phyloP scores from a whole-genome alignment of 2,329 filamentous ascomycete species.

The Aschersonia sp. region DNA sequence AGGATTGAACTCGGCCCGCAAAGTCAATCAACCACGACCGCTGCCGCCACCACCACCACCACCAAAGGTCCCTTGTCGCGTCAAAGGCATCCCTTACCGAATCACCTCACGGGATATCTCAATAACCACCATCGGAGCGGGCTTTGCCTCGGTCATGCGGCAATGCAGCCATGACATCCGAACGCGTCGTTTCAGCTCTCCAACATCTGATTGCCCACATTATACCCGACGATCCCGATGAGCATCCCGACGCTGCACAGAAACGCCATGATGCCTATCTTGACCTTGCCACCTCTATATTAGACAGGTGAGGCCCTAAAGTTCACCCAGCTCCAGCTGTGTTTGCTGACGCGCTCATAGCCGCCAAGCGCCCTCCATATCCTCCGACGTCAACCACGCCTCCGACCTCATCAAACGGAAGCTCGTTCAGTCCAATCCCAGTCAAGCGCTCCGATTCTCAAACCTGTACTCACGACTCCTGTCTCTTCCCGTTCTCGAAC shows the following conservation, averaged over 20 bases:
- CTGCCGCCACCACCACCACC: too few relatives aligned
- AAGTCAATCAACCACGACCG: too few relatives aligned
- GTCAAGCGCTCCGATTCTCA: conserved; percentile 70
- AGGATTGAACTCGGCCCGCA: too few relatives aligned
- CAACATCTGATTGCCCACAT: conserved; percentile 65
- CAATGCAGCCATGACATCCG: conserved; percentile 42
- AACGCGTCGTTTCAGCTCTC: conserved; percentile 66
- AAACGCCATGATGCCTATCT: conserved; percentile 52
- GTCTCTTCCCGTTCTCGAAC: conserved; percentile 79
- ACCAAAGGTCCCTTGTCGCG: conserved; percentile 1
- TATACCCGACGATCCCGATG: conserved; percentile 49
- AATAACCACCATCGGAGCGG: too few relatives aligned
- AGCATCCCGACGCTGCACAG: conserved; percentile 54
- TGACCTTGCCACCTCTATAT: conserved; percentile 32
- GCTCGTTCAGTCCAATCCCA: conserved; percentile 64
- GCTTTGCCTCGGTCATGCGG: too few relatives aligned
- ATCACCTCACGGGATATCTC: too few relatives aligned
- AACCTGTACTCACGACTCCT: conserved; percentile 83
- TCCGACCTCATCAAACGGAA: conserved; percentile 85
- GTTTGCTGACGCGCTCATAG: conserved; percentile 13
- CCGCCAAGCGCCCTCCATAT: conserved; percentile 37
- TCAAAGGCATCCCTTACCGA: conserved; percentile 9
- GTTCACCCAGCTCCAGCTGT: neutral
- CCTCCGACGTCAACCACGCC: conserved; percentile 75
- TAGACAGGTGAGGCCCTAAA: conserved; percentile 29